Evolutionary conservation across 148 eudicot species (phyloP).

Genomic region (Spergularia bocconei): DNA sequence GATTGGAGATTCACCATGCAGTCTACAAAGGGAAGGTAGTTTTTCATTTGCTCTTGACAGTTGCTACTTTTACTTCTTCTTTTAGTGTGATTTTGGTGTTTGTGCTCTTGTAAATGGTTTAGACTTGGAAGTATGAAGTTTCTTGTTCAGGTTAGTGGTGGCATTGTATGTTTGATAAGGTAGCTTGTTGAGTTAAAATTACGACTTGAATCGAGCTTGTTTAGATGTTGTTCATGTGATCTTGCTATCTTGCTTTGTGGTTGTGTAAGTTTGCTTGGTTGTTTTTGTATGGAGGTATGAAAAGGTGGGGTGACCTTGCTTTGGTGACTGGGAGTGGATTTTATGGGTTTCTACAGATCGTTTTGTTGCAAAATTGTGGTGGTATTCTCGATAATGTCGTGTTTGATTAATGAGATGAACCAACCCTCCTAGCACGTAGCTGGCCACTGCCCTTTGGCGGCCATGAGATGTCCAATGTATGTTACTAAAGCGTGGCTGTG

Average conservation of each 20-base stretch:
- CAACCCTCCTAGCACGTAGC: too few species aligned
- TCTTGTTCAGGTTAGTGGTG: not conserved
- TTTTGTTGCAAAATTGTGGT: not conserved
- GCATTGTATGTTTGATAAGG: too few species aligned
- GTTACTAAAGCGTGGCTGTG: too few species aligned
- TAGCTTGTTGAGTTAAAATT: not conserved
- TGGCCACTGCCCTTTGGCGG: too few species aligned
- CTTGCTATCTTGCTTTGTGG: not conserved
- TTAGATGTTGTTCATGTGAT: not conserved
- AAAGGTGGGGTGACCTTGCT: not conserved
- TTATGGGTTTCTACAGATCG: not conserved
- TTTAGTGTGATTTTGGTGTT: not conserved
- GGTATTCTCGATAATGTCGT: too few species aligned
- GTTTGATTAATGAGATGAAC: too few species aligned
- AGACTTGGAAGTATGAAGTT: not conserved
- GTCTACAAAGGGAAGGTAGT: constrained; percentile 71
- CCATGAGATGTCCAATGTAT: too few species aligned
- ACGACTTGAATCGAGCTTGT: not conserved
- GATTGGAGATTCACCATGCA: constrained; percentile 49
- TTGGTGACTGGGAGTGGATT: not conserved
- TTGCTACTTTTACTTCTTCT: constrained; percentile 8
- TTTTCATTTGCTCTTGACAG: constrained; percentile 15
- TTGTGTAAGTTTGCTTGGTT: too few species aligned
- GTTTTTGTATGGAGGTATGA: not conserved
- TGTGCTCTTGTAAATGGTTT: not conserved